These are phyloP conservation scores for Globisporangium lucens DNA, from an alignment of 352 stramenopile species.

Conservation along the genomic window DNA sequence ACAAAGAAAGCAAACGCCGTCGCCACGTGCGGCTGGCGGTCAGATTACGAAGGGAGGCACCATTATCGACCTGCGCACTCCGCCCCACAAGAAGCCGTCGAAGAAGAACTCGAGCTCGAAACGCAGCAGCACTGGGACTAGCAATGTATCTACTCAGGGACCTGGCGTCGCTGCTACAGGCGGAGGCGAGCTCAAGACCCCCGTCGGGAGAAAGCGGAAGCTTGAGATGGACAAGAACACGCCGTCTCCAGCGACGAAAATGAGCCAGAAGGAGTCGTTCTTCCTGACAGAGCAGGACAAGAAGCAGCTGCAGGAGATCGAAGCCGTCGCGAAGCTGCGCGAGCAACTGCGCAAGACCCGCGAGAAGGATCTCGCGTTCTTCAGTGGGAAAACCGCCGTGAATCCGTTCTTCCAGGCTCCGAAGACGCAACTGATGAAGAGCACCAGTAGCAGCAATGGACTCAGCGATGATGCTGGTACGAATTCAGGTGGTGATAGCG, in stretches of 20 bases:
- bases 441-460: constrained; percentile 8
- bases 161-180: neutral
- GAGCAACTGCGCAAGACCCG: constrained; percentile 61
- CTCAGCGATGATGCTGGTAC: neutral
- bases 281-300: constrained; percentile 65
- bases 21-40: neutral
- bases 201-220: constrained; percentile 49
- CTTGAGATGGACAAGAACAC: constrained; percentile 64
- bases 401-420: constrained; percentile 73
- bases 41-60: constrained; percentile 3
- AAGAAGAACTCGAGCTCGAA: constrained; percentile 8
- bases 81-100: constrained; percentile 1
- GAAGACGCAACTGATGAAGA: constrained; percentile 9
- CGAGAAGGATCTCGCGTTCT: constrained; percentile 72
- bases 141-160: neutral
- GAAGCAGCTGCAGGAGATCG: constrained; percentile 70
- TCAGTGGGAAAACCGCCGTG: constrained; percentile 38
- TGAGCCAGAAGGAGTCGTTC: constrained; percentile 38
- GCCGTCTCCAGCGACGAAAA: constrained; percentile 26
- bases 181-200: constrained; percentile 13
- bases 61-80: constrained; percentile 15
- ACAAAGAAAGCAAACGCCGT: constrained; percentile 6
- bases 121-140: neutral
- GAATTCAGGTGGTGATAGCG: neutral
- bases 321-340: constrained; percentile 56